phyloP scores from a whole-genome alignment of 2,329 filamentous ascomycete genomes.

The Alternaria consortialis region DNA sequence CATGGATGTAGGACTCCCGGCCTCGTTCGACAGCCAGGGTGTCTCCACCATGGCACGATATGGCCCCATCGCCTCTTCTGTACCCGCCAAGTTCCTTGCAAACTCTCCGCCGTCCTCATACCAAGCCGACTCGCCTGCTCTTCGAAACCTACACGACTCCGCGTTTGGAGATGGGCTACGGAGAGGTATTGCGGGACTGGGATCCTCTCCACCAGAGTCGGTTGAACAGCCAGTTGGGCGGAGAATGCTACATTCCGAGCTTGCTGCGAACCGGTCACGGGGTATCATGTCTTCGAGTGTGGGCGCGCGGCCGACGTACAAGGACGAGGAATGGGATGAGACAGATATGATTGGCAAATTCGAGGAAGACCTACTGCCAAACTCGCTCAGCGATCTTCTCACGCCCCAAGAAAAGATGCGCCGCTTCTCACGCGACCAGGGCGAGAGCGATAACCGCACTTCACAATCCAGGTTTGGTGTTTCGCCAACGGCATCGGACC shows the following conservation, averaged over 20 bases:
- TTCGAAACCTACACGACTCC: slow-evolving; percentile 69
- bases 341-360: slow-evolving; percentile 71
- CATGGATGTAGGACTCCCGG: slow-evolving; percentile 88
- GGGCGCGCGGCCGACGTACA: slow-evolving; percentile 55
- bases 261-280: slow-evolving; percentile 63
- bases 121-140: slow-evolving; percentile 68
- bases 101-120: slow-evolving; percentile 77
- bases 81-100: slow-evolving; percentile 91
- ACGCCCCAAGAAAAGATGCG: slow-evolving; percentile 69
- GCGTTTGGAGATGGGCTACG: slow-evolving; percentile 76
- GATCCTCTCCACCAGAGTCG: slow-evolving; percentile 67
- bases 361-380: slow-evolving; percentile 89
- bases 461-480: slow-evolving; percentile 62
- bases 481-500: slow-evolving; percentile 55
- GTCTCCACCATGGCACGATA: slow-evolving; percentile 91
- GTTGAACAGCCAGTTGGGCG: slow-evolving; percentile 71
- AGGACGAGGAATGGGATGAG: slow-evolving; percentile 63
- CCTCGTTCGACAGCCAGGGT: slow-evolving; percentile 95
- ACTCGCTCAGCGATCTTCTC: slow-evolving; percentile 69
- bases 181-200: slow-evolving; percentile 46
- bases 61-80: slow-evolving; percentile 89
- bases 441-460: slow-evolving; percentile 57
- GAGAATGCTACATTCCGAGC: slow-evolving; percentile 69
- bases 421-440: slow-evolving; percentile 66
- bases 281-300: slow-evolving; percentile 70